These are phyloP conservation scores for Adansonia grandidieri DNA, from an alignment of 441 rosid genomes.

Conservation along the genomic window DNA sequence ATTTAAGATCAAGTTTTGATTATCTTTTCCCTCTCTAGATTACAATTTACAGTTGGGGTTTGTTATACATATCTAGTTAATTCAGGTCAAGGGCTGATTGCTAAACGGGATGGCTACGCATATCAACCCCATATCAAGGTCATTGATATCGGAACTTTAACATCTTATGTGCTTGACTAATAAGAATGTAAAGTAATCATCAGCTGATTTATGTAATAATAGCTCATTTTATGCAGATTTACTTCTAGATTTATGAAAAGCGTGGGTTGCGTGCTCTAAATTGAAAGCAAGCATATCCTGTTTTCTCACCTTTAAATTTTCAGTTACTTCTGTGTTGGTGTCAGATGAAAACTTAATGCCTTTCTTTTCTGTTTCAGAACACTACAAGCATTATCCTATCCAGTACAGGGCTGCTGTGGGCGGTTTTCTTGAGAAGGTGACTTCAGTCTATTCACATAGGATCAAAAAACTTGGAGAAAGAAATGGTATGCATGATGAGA, in stretches of 20 bases:
- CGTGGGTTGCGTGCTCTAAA: neutral
- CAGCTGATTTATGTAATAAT: neutral
- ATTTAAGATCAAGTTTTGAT: neutral
- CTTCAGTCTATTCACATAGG: conserved; percentile 55
- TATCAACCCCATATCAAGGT: conserved; percentile 5
- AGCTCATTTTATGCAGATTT: neutral
- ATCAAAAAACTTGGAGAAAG: conserved; percentile 65
- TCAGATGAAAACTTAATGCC: neutral
- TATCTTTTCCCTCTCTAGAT: neutral
- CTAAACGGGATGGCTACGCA: neutral
- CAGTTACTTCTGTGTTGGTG: neutral
- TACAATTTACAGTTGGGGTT: neutral
- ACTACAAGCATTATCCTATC: conserved; percentile 72
- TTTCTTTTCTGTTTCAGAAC: conserved; percentile 57
- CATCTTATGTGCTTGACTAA: neutral
- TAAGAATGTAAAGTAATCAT: neutral
- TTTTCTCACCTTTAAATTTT: neutral
- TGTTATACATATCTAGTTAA: neutral
- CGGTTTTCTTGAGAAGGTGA: conserved; percentile 67
- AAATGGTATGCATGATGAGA: conserved; percentile 62
- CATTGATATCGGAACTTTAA: neutral
- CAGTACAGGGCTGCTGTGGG: conserved; percentile 73
- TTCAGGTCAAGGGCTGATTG: neutral
- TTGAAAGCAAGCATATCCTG: neutral
- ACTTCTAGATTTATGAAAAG: neutral